Evolutionary conservation across 2,329 filamentous ascomycete species (phyloP).

Genomic region (Penicillium corylophilum): DNA sequence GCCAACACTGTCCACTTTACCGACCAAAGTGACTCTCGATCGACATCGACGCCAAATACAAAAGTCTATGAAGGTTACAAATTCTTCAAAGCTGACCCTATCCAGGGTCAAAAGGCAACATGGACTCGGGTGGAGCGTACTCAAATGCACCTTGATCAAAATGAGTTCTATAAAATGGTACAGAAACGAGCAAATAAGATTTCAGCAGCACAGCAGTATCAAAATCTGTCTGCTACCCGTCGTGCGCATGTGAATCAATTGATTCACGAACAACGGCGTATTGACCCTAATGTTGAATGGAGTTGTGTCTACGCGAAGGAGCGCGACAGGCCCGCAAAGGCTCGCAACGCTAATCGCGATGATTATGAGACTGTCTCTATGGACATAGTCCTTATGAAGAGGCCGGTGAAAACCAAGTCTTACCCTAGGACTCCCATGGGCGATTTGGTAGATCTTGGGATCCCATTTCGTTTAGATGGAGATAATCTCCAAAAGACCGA

Average conservation of each 20-base stretch:
- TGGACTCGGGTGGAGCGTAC: conserved; percentile 33
- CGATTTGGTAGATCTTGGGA: conserved; percentile 15
- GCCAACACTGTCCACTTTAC: not conserved
- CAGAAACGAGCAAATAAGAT: conserved; percentile 30
- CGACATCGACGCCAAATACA: conserved; percentile 4
- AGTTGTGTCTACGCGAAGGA: conserved; percentile 39
- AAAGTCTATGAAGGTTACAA: conserved; percentile 35
- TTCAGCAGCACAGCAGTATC: conserved; percentile 30
- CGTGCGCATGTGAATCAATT: conserved; percentile 37
- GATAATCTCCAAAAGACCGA: not conserved
- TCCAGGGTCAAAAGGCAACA: conserved; percentile 28
- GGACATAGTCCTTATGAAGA: conserved; percentile 36
- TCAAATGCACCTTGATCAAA: conserved; percentile 33
- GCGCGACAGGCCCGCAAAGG: conserved; percentile 26
- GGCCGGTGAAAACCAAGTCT: conserved; percentile 20
- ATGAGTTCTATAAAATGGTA: conserved; percentile 30
- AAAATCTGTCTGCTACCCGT: conserved; percentile 27
- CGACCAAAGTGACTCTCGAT: not conserved
- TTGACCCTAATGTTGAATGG: conserved; percentile 36
- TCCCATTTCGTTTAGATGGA: conserved; percentile 10
- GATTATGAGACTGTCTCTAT: conserved; percentile 35
- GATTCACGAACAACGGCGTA: conserved; percentile 32
- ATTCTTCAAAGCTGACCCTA: conserved; percentile 34
- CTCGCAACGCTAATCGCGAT: conserved; percentile 26
- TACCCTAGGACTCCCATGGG: conserved; percentile 16